A percentile compares a stretch with the other conserved stretches of the same genome.
Evolutionary conservation across 1,284 basidiomycete genomes (phyloP).

Genomic region (Ustilago tritici): DNA sequence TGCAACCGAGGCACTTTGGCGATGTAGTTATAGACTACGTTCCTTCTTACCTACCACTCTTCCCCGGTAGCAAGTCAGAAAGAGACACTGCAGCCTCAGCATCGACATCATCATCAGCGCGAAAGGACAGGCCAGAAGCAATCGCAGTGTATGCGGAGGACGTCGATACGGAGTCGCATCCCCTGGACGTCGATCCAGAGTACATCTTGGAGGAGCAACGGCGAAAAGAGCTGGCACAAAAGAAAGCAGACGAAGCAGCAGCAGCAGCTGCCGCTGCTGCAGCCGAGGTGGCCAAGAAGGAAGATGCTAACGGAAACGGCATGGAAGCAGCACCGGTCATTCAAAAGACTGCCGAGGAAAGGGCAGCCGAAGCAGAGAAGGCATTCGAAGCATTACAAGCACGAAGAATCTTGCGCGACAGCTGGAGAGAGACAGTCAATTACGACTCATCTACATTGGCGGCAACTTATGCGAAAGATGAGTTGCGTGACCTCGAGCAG

Average conservation of each 20-base stretch:
- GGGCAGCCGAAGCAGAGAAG: slow-evolving; percentile 51
- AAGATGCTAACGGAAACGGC: slow-evolving; percentile 18
- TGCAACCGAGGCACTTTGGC: slow-evolving; percentile 25
- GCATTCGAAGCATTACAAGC: slow-evolving; percentile 51
- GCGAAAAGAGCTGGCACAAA: slow-evolving; percentile 41
- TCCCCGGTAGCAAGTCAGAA: slow-evolving; percentile 9
- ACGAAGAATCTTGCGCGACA: slow-evolving; percentile 43
- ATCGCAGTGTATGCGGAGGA: slow-evolving; percentile 2
- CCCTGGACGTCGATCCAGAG: slow-evolving; percentile 44
- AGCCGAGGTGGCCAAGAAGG: slow-evolving; percentile 23
- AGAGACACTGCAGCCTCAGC: not conserved
- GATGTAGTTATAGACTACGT: slow-evolving; percentile 42
- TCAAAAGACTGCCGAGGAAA: slow-evolving; percentile 47
- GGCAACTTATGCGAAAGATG: slow-evolving; percentile 32
- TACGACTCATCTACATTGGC: slow-evolving; percentile 43
- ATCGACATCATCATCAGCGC: not conserved
- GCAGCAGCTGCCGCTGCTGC: slow-evolving; percentile 29
- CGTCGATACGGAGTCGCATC: slow-evolving; percentile 1
- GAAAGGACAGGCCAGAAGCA: no score
- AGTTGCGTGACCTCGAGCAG: slow-evolving; percentile 39
- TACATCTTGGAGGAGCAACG: slow-evolving; percentile 37
- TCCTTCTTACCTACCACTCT: slow-evolving; percentile 37
- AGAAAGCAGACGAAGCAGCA: slow-evolving; percentile 41
- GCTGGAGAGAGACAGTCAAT: slow-evolving; percentile 36
- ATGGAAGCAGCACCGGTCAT: slow-evolving; percentile 14